Conservation (phyloP, 305 asterid genomes). For the Plantago lanceolata region DNA sequence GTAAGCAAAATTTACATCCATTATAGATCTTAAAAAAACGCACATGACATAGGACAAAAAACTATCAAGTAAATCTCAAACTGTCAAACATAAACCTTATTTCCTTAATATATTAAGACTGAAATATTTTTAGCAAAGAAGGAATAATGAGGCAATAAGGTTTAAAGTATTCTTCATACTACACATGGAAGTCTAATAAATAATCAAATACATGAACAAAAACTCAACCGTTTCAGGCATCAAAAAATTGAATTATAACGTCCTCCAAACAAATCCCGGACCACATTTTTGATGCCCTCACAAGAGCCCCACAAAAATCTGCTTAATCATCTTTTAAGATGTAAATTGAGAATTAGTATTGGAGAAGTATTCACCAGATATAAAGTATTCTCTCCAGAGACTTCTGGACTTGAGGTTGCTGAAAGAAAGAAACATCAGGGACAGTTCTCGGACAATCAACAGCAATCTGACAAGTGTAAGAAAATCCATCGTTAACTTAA, state of each 20-base stretch:
- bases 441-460: constrained; percentile 98
- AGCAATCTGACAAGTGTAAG: constrained; percentile 48
- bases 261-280: too few species aligned
- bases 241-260: too few species aligned
- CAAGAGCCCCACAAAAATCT: not conserved
- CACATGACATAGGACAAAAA: not conserved
- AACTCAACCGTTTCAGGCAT: too few species aligned
- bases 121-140: not conserved
- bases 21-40: constrained; percentile 7
- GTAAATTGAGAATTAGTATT: constrained; percentile 2
- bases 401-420: constrained; percentile 78
- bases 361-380: constrained; percentile 49
- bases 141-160: not conserved
- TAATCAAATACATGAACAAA: too few species aligned
- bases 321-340: not conserved
- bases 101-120: not conserved
- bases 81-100: not conserved
- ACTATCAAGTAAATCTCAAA: constrained; percentile 3
- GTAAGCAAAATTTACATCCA: constrained; percentile 24
- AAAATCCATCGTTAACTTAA: constrained; percentile 21
- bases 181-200: not conserved
- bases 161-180: not conserved
- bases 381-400: constrained; percentile 89
- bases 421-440: constrained; percentile 87
- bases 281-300: too few species aligned